Evolutionary conservation across 2,329 filamentous ascomycete genomes (phyloP).

Genomic region (Beauveria sp.): DNA sequence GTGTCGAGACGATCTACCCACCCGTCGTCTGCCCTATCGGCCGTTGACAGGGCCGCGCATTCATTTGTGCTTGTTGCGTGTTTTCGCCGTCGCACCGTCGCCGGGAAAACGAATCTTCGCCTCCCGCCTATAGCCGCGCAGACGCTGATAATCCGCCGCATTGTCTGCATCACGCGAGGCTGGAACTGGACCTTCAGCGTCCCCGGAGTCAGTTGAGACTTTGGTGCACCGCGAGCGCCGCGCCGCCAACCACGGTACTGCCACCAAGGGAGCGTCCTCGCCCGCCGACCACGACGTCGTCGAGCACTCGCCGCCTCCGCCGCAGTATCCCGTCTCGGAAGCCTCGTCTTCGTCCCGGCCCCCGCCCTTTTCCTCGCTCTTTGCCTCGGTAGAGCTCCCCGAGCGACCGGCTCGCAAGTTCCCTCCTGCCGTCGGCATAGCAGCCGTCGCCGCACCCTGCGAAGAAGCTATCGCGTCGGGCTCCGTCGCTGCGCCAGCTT

Average conservation of each 20-base stretch:
- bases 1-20: neutral
- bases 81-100: neutral
- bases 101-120: neutral
- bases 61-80: neutral
- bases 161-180: conserved; percentile 29
- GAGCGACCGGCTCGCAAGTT: conserved; percentile 25
- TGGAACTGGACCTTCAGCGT: conserved; percentile 27
- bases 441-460: conserved; percentile 2
- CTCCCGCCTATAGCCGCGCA: neutral
- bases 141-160: conserved; percentile 24
- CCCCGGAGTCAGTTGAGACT: conserved; percentile 27
- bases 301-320: conserved; percentile 43
- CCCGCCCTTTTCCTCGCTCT: conserved; percentile 56
- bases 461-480: conserved; percentile 26
- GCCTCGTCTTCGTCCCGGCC: conserved; percentile 44
- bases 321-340: conserved; percentile 51
- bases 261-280: conserved; percentile 16
- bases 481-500: conserved; percentile 46
- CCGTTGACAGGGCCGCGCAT: neutral
- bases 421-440: conserved; percentile 14
- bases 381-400: conserved; percentile 33
- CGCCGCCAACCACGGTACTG: conserved; percentile 16
- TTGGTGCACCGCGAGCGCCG: conserved; percentile 18
- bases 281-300: conserved; percentile 16
- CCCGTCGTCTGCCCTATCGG: neutral